Conservation (phyloP, 2,329 filamentous ascomycete genomes). For the Anthostomella pinea region DNA sequence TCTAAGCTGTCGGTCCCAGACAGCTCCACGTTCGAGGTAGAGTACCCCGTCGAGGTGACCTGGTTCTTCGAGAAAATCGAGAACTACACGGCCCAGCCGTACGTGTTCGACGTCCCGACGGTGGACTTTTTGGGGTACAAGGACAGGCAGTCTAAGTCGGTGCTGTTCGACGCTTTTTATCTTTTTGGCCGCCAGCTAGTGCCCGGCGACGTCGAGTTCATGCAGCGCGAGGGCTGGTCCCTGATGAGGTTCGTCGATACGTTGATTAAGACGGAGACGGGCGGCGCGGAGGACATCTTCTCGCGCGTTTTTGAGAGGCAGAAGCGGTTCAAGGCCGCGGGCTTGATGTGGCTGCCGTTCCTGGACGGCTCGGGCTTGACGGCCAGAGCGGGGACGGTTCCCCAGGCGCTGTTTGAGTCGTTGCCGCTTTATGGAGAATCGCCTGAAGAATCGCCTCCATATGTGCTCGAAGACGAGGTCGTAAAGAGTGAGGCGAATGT, state of each 20-base stretch:
- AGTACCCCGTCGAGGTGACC: neutral
- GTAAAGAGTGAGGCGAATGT: too few species aligned
- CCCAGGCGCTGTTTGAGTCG: too few species aligned
- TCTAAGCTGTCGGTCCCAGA: constrained; percentile 3
- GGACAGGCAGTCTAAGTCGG: neutral
- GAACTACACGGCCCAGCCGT: constrained; percentile 4
- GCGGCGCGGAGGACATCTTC: constrained; percentile 3
- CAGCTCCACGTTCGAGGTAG: neutral
- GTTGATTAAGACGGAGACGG: constrained; percentile 1
- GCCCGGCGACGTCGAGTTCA: constrained; percentile 3
- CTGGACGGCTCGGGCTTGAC: neutral
- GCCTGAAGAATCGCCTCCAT: too few species aligned
- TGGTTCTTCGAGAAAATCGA: constrained; percentile 6
- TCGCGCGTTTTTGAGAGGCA: neutral
- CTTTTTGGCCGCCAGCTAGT: constrained; percentile 3
- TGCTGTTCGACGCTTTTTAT: constrained; percentile 4
- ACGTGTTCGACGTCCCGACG: constrained; percentile 4
- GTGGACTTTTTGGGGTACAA: constrained; percentile 4
- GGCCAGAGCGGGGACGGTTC: neutral
- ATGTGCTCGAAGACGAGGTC: too few species aligned
- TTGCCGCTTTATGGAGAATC: too few species aligned
- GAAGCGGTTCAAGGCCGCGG: neutral
- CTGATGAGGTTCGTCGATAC: constrained; percentile 2
- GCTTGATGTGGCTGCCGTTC: constrained; percentile 5
- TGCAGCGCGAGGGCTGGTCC: neutral